A percentile compares a stretch with the other conserved stretches of the same genome.
Evolutionary conservation across 2,329 filamentous ascomycete genomes (phyloP).

Genomic region (Fusarium sp.): DNA sequence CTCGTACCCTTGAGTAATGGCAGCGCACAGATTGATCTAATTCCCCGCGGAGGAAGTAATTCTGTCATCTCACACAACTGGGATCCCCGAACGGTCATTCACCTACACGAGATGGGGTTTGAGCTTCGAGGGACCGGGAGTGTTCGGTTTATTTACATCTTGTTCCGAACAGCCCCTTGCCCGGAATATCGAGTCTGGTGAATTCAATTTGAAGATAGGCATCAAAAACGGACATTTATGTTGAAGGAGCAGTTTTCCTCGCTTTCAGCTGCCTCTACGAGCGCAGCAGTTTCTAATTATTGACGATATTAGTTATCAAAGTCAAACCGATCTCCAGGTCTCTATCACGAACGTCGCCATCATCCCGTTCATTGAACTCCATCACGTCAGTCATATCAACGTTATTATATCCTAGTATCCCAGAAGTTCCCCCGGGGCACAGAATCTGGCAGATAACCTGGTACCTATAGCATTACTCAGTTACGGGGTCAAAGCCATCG

Average conservation of each 20-base stretch:
- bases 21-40: conserved; percentile 19
- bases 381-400: conserved; percentile 25
- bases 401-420: background rate
- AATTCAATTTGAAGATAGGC: background rate
- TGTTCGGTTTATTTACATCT: conserved; percentile 40
- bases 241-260: background rate
- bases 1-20: conserved; percentile 35
- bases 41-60: conserved; percentile 34
- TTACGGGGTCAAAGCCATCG: background rate
- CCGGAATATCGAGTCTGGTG: conserved; percentile 1
- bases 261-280: background rate
- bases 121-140: conserved; percentile 32
- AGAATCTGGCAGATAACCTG: conserved; percentile 16
- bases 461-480: conserved; percentile 24
- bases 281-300: background rate
- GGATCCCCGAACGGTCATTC: conserved; percentile 34
- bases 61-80: conserved; percentile 15
- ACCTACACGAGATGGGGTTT: conserved; percentile 39
- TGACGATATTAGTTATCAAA: background rate
- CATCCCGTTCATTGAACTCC: conserved; percentile 28
- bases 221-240: background rate
- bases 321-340: background rate
- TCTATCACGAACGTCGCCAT: background rate
- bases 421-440: background rate
- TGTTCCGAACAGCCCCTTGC: conserved; percentile 24